Conservation (phyloP, 345 rosid genomes). For the Salix udensis region DNA sequence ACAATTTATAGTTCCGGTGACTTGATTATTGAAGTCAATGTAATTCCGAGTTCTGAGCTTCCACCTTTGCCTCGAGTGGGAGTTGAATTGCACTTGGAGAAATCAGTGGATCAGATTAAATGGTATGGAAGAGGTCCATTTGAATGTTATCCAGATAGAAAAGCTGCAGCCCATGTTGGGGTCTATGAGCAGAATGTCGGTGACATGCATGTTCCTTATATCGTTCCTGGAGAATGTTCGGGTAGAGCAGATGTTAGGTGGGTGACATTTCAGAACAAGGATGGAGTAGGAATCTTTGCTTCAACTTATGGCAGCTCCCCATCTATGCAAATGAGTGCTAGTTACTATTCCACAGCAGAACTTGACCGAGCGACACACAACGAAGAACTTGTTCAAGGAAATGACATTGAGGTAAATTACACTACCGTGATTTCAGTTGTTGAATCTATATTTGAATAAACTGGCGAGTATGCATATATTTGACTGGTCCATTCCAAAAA, state of each 20-base stretch:
- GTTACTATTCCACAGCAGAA: conserved; percentile 64
- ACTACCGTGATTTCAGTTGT: background rate
- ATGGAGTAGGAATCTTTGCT: conserved; percentile 77
- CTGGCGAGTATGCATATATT: background rate
- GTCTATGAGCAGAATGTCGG: conserved; percentile 58
- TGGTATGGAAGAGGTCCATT: conserved; percentile 98
- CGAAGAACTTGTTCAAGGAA: conserved; percentile 65
- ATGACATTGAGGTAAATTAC: conserved; percentile 63
- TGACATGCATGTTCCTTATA: conserved; percentile 91
- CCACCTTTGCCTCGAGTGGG: conserved; percentile 95
- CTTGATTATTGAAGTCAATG: conserved; percentile 57
- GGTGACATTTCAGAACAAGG: conserved; percentile 68
- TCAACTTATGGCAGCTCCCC: conserved; percentile 68
- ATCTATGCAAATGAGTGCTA: conserved; percentile 92
- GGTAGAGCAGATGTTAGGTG: conserved; percentile 97
- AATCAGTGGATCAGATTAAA: conserved; percentile 55
- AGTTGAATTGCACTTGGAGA: conserved; percentile 66
- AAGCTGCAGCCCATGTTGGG: conserved; percentile 84
- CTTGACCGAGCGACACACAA: conserved; percentile 70
- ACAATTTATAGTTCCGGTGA: conserved; percentile 69
- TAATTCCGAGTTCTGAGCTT: conserved; percentile 61
- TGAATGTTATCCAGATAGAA: conserved; percentile 96
- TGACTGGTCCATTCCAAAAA: background rate
- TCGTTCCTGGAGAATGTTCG: conserved; percentile 82
- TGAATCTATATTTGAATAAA: background rate